Percentiles rank a stretch among this genome's conserved stretches.
phyloP scores from a whole-genome alignment of 2,329 filamentous ascomycete genomes.

The Lasiodiplodia gonubiensis region DNA sequence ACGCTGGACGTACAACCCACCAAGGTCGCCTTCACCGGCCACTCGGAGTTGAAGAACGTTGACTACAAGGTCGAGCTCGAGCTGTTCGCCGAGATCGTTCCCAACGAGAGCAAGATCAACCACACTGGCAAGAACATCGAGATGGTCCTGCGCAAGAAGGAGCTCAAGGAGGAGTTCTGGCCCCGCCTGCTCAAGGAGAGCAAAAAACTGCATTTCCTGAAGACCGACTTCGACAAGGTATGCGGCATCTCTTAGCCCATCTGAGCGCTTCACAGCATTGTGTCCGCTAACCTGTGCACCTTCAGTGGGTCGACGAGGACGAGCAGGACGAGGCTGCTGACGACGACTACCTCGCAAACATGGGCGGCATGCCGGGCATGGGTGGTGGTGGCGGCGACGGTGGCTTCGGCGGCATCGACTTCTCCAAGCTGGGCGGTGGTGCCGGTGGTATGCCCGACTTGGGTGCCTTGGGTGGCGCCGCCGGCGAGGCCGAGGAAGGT shows the following conservation, averaged over 20 bases:
- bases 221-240: slow-evolving; percentile 98
- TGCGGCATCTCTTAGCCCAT: background rate
- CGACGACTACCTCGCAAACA: slow-evolving; percentile 54
- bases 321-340: slow-evolving; percentile 92
- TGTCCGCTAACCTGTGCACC: slow-evolving; percentile 33
- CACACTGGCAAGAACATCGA: slow-evolving; percentile 89
- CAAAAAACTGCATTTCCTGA: slow-evolving; percentile 92
- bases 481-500: slow-evolving; percentile 61
- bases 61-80: slow-evolving; percentile 86
- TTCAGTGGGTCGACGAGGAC: slow-evolving; percentile 91
- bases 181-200: slow-evolving; percentile 88
- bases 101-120: slow-evolving; percentile 80
- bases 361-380: slow-evolving; percentile 55
- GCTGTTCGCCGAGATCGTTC: slow-evolving; percentile 90
- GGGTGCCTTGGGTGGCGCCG: slow-evolving; percentile 47
- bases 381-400: slow-evolving; percentile 59
- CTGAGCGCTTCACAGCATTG: background rate
- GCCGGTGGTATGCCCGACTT: slow-evolving; percentile 49
- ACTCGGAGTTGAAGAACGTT: slow-evolving; percentile 82
- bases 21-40: slow-evolving; percentile 79
- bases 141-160: slow-evolving; percentile 95
- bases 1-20: slow-evolving; percentile 84
- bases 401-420: slow-evolving; percentile 88
- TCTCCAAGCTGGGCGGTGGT: slow-evolving; percentile 76
- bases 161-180: slow-evolving; percentile 93